Evolutionary conservation across 2,329 filamentous ascomycete species (phyloP).

Genomic region (Ophiostoma triangulosporum): DNA sequence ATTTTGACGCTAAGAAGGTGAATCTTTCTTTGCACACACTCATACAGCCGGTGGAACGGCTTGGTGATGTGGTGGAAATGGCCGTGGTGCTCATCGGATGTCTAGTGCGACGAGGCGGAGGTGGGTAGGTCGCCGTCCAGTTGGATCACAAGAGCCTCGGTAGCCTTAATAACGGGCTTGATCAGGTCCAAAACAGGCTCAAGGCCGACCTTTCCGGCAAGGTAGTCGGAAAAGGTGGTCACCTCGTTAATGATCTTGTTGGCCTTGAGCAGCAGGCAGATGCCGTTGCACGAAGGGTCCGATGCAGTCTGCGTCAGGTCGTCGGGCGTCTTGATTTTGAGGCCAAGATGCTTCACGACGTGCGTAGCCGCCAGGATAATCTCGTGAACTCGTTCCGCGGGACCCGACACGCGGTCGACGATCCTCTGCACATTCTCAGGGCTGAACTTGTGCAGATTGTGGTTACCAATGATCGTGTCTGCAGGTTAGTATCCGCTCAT

Average conservation of each 20-base stretch:
- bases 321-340: background rate
- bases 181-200: background rate
- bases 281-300: slow-evolving; percentile 1
- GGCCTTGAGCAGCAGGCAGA: slow-evolving; percentile 7
- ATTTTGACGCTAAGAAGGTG: background rate
- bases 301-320: background rate
- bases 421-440: background rate
- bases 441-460: background rate
- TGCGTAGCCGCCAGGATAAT: background rate
- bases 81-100: background rate
- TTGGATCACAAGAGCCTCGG: slow-evolving; percentile 3
- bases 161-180: slow-evolving; percentile 2
- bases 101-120: background rate
- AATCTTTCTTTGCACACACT: background rate
- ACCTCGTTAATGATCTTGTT: slow-evolving; percentile 4
- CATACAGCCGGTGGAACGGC: background rate
- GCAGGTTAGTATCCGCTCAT: background rate
- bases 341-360: background rate
- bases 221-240: background rate
- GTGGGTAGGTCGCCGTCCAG: slow-evolving; percentile 1
- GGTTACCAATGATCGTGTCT: background rate
- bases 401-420: background rate
- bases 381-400: background rate
- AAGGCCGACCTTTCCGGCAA: slow-evolving; percentile 3
- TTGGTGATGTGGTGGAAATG: background rate